A percentile compares a stretch with the other conserved stretches of the same genome.
These are phyloP conservation scores for Scheffersomyces titani DNA, from an alignment of 1,139 yeast genomes.

Conservation along the genomic window DNA sequence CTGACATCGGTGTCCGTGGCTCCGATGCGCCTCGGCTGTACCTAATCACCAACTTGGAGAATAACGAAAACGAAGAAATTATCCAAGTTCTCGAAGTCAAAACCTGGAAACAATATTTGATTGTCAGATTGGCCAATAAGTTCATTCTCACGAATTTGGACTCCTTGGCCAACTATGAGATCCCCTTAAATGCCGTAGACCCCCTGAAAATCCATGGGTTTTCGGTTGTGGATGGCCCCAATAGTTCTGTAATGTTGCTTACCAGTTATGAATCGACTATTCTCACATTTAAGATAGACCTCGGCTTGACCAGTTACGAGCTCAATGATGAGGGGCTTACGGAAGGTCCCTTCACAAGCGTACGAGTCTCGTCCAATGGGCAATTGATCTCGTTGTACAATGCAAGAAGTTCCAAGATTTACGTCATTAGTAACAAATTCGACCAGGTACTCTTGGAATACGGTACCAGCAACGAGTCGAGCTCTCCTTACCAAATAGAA, in stretches of 20 bases:
- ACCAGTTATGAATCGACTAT: constrained; percentile 30
- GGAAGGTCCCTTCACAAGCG: constrained; percentile 59
- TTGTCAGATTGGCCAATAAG: constrained; percentile 29
- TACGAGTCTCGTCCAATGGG: constrained; percentile 62
- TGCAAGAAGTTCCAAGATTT: constrained; percentile 41
- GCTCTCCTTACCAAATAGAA: constrained; percentile 46
- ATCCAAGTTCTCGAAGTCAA: constrained; percentile 24
- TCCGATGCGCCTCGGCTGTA: constrained; percentile 3
- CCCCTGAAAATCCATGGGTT: constrained; percentile 17
- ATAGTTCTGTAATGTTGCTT: constrained; percentile 5
- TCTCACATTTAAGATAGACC: constrained; percentile 27
- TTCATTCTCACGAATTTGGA: constrained; percentile 30
- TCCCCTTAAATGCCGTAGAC: constrained; percentile 23
- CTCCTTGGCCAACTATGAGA: constrained; percentile 25
- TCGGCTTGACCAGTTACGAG: constrained; percentile 23
- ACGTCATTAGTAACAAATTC: constrained; percentile 55
- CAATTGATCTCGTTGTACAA: constrained; percentile 61
- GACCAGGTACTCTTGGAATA: constrained; percentile 55
- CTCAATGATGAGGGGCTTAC: constrained; percentile 39
- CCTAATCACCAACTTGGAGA: constrained; percentile 38
- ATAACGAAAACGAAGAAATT: constrained; percentile 31
- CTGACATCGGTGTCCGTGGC: constrained; percentile 13
- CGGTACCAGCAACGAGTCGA: constrained; percentile 37
- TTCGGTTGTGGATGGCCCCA: constrained; percentile 3
- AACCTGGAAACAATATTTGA: constrained; percentile 31